A percentile compares a stretch with the other conserved stretches of the same genome.
Evolutionary conservation across 2,329 filamentous ascomycete genomes (phyloP).

Genomic region (Fusarium sp.): DNA sequence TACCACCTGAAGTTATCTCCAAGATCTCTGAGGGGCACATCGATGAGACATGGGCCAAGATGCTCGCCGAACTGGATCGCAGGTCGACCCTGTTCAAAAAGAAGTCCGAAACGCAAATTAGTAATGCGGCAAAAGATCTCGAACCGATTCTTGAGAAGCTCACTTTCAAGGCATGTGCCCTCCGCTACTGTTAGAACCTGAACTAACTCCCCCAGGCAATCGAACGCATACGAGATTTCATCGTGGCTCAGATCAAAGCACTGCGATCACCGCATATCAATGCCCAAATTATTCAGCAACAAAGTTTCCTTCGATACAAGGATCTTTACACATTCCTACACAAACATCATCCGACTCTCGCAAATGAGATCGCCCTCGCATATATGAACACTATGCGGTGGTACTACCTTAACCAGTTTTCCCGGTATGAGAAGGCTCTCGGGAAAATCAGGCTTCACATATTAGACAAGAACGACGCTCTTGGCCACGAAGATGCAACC

Average conservation of each 20-base stretch:
- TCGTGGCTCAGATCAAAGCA: constrained; percentile 94
- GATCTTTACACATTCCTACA: constrained; percentile 88
- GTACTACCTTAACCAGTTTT: constrained; percentile 95
- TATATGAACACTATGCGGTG: constrained; percentile 99
- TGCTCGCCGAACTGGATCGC: constrained; percentile 84
- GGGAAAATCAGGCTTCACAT: constrained; percentile 85
- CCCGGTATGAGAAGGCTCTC: constrained; percentile 84
- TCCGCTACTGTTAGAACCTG: neutral
- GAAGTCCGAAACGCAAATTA: constrained; percentile 67
- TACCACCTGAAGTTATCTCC: constrained; percentile 84
- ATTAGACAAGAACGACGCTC: constrained; percentile 83
- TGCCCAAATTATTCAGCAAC: constrained; percentile 94
- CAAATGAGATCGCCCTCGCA: constrained; percentile 88
- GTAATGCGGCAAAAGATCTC: constrained; percentile 84
- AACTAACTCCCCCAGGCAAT: constrained; percentile 67
- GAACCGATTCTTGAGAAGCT: constrained; percentile 87
- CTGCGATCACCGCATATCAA: constrained; percentile 96
- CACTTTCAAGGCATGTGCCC: constrained; percentile 72
- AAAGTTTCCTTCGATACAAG: constrained; percentile 88
- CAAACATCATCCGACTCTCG: constrained; percentile 82
- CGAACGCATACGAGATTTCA: constrained; percentile 91
- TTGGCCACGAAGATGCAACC: constrained; percentile 80
- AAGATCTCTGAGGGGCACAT: constrained; percentile 90
- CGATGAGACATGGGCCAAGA: constrained; percentile 88
- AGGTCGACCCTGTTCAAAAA: constrained; percentile 77